These are phyloP conservation scores for Takashimella tepidaria DNA, from an alignment of 1,284 basidiomycete species.

Conservation along the genomic window DNA sequence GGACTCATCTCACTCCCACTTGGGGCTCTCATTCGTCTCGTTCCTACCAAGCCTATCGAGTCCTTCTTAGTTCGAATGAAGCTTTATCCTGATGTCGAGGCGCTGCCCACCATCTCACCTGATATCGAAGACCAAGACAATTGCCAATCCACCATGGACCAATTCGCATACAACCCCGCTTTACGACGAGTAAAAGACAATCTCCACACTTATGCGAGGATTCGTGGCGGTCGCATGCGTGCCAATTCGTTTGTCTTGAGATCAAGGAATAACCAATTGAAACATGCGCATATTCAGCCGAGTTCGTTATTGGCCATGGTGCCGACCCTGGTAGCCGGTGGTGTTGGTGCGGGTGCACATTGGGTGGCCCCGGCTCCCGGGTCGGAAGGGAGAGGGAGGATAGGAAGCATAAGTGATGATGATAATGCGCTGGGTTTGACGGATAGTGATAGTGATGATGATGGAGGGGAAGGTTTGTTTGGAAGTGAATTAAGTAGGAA, in stretches of 20 bases:
- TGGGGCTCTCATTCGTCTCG: conserved; percentile 70
- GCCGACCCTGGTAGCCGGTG: conserved; percentile 75
- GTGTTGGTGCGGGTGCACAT: conserved; percentile 63
- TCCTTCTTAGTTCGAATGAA: conserved; percentile 61
- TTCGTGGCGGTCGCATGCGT: conserved; percentile 69
- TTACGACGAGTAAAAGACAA: conserved; percentile 73
- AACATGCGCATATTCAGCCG: conserved; percentile 53
- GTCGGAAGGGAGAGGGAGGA: neutral
- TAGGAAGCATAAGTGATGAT: neutral
- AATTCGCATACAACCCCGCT: conserved; percentile 43
- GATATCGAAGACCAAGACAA: conserved; percentile 64
- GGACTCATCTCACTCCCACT: conserved; percentile 83
- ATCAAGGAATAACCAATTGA: conserved; percentile 58
- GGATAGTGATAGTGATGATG: neutral
- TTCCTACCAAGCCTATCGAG: conserved; percentile 77
- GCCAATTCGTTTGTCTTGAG: conserved; percentile 74
- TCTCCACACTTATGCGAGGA: conserved; percentile 68
- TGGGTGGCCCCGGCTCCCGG: conserved; percentile 26
- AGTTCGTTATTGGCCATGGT: conserved; percentile 78
- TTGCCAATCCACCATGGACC: conserved; percentile 42
- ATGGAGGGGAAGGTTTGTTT: neutral
- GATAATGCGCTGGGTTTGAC: neutral
- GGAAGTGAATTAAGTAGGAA: neutral
- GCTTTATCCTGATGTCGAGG: conserved; percentile 63
- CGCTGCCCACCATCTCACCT: conserved; percentile 60